A percentile compares a stretch with the other conserved stretches of the same genome.
phyloP scores from a whole-genome alignment of 495 filamentous ascomycete genomes.

The Penicillium argentinense region DNA sequence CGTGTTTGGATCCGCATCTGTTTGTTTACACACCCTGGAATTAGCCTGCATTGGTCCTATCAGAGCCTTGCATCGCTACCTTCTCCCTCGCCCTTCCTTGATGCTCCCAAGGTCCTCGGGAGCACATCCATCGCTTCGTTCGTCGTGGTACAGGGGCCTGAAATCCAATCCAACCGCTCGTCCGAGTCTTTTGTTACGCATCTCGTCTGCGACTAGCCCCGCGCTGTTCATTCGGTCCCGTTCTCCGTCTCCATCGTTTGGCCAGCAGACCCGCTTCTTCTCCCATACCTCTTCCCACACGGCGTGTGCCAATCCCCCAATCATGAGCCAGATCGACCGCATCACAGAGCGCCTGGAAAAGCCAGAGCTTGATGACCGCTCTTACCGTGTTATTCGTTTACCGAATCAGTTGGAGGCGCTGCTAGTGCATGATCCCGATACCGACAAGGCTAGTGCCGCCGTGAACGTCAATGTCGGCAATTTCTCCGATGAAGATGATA shows the following conservation, averaged over 20 bases:
- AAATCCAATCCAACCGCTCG: constrained; percentile 23
- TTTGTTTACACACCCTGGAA: not conserved
- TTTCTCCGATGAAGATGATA: constrained; percentile 85
- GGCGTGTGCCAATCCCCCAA: constrained; percentile 22
- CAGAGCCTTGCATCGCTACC: constrained; percentile 1
- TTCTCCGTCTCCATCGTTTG: constrained; percentile 22
- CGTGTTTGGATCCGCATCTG: not conserved
- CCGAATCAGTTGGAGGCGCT: constrained; percentile 91
- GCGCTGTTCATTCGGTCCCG: constrained; percentile 9
- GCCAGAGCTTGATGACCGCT: constrained; percentile 83
- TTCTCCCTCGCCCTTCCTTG: constrained; percentile 8
- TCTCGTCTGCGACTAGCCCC: constrained; percentile 12
- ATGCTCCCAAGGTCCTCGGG: constrained; percentile 49
- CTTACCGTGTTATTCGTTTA: constrained; percentile 83
- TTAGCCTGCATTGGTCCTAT: constrained; percentile 8
- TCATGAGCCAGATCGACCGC: constrained; percentile 57
- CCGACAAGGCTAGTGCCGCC: constrained; percentile 94
- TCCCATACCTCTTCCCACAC: constrained; percentile 18
- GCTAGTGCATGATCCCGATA: constrained; percentile 90
- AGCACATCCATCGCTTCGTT: constrained; percentile 23
- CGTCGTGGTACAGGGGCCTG: constrained; percentile 35
- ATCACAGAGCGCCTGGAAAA: constrained; percentile 82
- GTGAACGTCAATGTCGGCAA: constrained; percentile 95
- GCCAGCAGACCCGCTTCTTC: constrained; percentile 20
- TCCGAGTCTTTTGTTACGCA: constrained; percentile 20